Evolutionary conservation across 768 basidiomycete genomes (phyloP), one percentile per base, ranked within the genome.

Genomic region (Suillus tomentosus): DNA sequence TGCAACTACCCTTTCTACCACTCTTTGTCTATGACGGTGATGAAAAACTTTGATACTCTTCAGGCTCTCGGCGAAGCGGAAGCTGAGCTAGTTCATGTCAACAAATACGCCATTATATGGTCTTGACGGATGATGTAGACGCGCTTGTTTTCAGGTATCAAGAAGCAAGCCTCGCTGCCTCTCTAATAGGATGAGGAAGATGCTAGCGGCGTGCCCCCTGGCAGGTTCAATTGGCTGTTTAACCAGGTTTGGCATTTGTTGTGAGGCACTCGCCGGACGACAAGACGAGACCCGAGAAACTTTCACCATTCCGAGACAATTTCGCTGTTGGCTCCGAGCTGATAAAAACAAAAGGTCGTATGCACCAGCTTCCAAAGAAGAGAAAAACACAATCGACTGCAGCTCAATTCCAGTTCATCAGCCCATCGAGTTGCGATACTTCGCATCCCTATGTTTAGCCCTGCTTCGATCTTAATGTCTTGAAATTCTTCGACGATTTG

Each of bases 21-120:
- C 72, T 83, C 1, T 83, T 83, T 69, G 81, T 83, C 10, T 84
- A 82, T 65, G 81, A 84, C 65, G 83, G 82, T 0, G 74, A 78
- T 1, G 66, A 76, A 40, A 74, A 82, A 55, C 82, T 82, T 15
- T 40, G 56, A 58, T 19, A 9, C 15, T 15, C 62, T 45, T 2
- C 54, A 81, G 80, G 82, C 82, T 7, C 76, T 76, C 13, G 82
- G 82, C 34, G 81, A 84, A 70, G 83, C 82, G 1, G 82, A 84
- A 64, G 82, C 83, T 0, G 81, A 85, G 64, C n/a, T 84, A 2
- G 82, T 81, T 1, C 66, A 73, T 13, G 79, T 85, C 66, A 81
- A 80, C 57, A 60, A 65, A 2, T 58, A 64, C 34, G 79, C 77
- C 9, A 62, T 73, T 58, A 79, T 65, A 78, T 79, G 0, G 73